A percentile compares a stretch with the other conserved stretches of the same genome.
Conservation (phyloP, 1,284 basidiomycete species). For the Trichosporon ovoides region DNA sequence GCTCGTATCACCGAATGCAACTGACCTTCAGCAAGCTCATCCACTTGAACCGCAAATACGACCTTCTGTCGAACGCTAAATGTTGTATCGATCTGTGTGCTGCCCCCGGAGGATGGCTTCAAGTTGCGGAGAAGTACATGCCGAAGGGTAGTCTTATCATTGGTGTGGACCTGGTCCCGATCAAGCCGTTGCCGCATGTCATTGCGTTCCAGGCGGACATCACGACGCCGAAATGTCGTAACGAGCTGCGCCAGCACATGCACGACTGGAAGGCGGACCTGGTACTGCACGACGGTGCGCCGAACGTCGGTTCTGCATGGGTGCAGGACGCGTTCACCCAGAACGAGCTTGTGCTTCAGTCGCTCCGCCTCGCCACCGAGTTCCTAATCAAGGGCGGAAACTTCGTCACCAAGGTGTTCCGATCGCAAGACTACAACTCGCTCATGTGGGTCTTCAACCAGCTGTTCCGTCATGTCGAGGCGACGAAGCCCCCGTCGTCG, state of each 20-base stretch:
- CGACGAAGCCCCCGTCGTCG: conserved; percentile 97
- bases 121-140: conserved; percentile 99
- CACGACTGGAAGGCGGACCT: conserved; percentile 99
- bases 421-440: conserved; percentile 97
- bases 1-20: neutral
- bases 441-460: conserved; percentile 99
- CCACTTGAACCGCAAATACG: conserved; percentile 97
- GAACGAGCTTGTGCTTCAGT: conserved; percentile 93
- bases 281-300: conserved; percentile 98
- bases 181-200: conserved; percentile 90
- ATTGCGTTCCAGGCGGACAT: conserved; percentile 93
- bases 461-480: conserved; percentile 92
- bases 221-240: conserved; percentile 85
- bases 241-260: conserved; percentile 76
- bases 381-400: conserved; percentile 90
- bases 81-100: conserved; percentile 98
- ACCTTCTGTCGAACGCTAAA: conserved; percentile 81
- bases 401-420: conserved; percentile 98
- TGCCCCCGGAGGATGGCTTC: conserved; percentile 98
- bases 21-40: conserved; percentile 69
- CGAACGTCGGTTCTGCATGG: conserved; percentile 99
- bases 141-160: conserved; percentile 90
- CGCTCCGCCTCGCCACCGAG: conserved; percentile 92
- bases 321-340: conserved; percentile 98
- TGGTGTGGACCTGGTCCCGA: conserved; percentile 97